phyloP scores from a whole-genome alignment of 73 alveolate genomes.

The Paramecium primaurelia region DNA sequence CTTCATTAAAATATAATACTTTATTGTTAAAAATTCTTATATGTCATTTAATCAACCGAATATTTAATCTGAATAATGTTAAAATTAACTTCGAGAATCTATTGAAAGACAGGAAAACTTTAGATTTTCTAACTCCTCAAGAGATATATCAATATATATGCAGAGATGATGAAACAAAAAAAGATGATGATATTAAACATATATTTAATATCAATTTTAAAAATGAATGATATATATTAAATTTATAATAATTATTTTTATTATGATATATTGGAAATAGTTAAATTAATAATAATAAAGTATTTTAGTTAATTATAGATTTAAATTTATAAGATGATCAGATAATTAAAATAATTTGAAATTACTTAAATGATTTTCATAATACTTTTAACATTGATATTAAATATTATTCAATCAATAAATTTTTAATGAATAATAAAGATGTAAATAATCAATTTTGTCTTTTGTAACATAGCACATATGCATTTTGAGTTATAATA shows the following conservation, averaged over 20 bases:
- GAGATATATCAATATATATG: neutral
- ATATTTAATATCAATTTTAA: too few relatives aligned
- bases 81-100: neutral
- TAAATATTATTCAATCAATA: too few relatives aligned
- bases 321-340: too few relatives aligned
- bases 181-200: neutral
- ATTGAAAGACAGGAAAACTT: neutral
- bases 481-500: neutral
- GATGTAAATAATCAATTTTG: neutral
- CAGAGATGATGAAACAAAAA: neutral
- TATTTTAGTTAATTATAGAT: too few relatives aligned
- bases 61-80: neutral
- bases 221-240: neutral
- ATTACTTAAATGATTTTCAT: too few relatives aligned
- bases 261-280: too few relatives aligned
- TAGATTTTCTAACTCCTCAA: neutral
- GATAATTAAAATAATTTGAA: too few relatives aligned
- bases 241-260: too few relatives aligned
- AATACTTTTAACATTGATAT: too few relatives aligned
- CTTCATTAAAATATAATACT: neutral
- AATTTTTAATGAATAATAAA: neutral
- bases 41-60: neutral
- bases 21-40: neutral
- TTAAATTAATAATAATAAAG: too few relatives aligned
- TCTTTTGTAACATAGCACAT: constrained; percentile 11